Evolutionary conservation across 176 grass and related monocot genomes (phyloP).

Genomic region (Carex kokanica): DNA sequence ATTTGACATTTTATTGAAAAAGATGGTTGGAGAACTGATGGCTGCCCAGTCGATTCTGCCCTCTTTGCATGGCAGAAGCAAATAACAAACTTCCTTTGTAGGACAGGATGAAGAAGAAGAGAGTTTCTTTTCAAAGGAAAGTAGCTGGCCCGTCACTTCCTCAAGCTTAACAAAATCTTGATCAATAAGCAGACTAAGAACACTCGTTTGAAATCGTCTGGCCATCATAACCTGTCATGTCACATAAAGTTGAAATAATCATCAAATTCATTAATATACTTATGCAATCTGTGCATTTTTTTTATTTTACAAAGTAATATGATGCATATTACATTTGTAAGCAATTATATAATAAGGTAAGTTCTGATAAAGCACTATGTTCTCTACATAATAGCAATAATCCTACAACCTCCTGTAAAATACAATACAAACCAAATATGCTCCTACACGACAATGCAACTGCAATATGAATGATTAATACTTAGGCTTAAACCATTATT

Average conservation of each 20-base stretch:
- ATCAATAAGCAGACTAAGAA: constrained; percentile 62
- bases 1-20: constrained; percentile 22
- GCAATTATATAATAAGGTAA: background rate
- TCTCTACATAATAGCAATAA: background rate
- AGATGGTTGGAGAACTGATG: constrained; percentile 37
- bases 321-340: background rate
- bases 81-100: constrained; percentile 50
- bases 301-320: constrained; percentile 7
- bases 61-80: constrained; percentile 59
- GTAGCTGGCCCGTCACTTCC: constrained; percentile 10
- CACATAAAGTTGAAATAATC: constrained; percentile 6
- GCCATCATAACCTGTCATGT: constrained; percentile 48
- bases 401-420: background rate
- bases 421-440: background rate
- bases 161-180: constrained; percentile 31
- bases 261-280: background rate
- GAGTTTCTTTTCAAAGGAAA: constrained; percentile 32
- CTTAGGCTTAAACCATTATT: background rate
- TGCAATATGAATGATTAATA: background rate
- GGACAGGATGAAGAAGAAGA: constrained; percentile 7
- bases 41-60: constrained; percentile 75
- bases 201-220: constrained; percentile 48
- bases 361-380: background rate
- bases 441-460: background rate
- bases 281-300: background rate